Conservation (phyloP, 495 filamentous ascomycete species). For the Astrocystis sublimbata region DNA sequence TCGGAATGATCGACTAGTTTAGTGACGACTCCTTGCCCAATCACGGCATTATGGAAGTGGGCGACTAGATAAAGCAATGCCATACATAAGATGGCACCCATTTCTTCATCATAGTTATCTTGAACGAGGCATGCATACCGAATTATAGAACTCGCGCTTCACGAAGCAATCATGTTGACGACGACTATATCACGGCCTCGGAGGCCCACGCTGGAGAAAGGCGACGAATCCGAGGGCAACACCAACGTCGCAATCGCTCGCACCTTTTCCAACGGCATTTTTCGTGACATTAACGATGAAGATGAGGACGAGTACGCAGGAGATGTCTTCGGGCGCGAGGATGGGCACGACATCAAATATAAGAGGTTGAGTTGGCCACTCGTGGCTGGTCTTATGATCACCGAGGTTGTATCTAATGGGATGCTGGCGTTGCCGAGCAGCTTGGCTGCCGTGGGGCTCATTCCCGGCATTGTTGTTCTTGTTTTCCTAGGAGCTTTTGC, state of each 20-base stretch:
- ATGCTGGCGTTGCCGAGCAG: slow-evolving; percentile 60
- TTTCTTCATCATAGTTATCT: neutral
- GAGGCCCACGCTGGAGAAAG: neutral
- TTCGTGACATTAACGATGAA: neutral
- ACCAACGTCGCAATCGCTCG: neutral
- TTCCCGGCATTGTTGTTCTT: slow-evolving; percentile 52
- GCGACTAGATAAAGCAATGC: neutral
- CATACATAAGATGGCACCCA: neutral
- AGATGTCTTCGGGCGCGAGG: slow-evolving; percentile 32
- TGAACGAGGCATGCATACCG: neutral
- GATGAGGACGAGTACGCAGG: neutral
- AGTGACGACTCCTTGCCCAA: neutral
- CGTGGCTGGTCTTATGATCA: slow-evolving; percentile 60
- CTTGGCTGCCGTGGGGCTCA: slow-evolving; percentile 56
- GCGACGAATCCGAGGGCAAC: neutral
- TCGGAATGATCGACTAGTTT: slow-evolving; percentile 3
- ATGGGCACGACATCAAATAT: slow-evolving; percentile 53
- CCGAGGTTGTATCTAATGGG: slow-evolving; percentile 62
- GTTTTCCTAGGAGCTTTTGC: slow-evolving; percentile 55
- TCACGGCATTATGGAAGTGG: neutral
- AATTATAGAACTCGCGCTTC: neutral
- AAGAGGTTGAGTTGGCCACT: slow-evolving; percentile 59
- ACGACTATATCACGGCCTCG: neutral
- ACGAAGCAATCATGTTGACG: neutral
- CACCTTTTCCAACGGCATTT: neutral